Evolutionary conservation across 2,329 filamentous ascomycete genomes (phyloP), one percentile per base, ranked within the genome.

Genomic region (Ophiostoma tasmaniense): DNA sequence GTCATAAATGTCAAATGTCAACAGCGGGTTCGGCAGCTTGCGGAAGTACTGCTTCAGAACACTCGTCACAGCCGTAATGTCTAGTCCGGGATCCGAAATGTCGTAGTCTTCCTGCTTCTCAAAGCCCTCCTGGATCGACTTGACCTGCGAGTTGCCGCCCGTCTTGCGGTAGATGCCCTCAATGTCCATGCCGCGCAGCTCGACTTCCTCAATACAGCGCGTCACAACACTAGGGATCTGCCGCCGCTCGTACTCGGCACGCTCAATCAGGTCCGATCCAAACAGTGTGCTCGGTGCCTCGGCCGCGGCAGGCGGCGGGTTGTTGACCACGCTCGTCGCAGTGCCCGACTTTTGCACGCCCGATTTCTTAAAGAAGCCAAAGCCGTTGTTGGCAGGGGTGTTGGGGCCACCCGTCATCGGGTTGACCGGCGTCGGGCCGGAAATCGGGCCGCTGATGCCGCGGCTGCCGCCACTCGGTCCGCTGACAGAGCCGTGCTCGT

Each of bases 141-240:
- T 96, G 76, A 97, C 90, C 77, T 96, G 92, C 10, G 91, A 92
- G 75, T 90, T 93, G 73, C 93, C 95, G 69, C 95, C 95, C 66
- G 93, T 97, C 83, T 99, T 99, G 75, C 95, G 89, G 81, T 99
- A 99, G 74, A 99, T 96, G 72, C 95, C 95, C 80, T 98, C 95
- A 74, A 96, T 87, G 75, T 98, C 93, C 92, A 99, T 97, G 79
- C 94, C 95, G 76, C 95, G 89, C 28, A 95, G 81, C 78, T 99
- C 95, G 52, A 99, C 95, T 79, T 99, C 94, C 76, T 97, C 92
- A 73, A 99, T 96, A 79, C 95, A 99, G 65, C 93, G 90, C 65
- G 89, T 94, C 61, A 99, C 91, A 35, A 99, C 91, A 72, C 88
- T 89, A 65, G 95, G 95, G 71, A 99, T 94, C 75, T 94, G 89